Evolutionary conservation across 176 grass and related monocot species (phyloP).

Genomic region (Luzula sylvatica): DNA sequence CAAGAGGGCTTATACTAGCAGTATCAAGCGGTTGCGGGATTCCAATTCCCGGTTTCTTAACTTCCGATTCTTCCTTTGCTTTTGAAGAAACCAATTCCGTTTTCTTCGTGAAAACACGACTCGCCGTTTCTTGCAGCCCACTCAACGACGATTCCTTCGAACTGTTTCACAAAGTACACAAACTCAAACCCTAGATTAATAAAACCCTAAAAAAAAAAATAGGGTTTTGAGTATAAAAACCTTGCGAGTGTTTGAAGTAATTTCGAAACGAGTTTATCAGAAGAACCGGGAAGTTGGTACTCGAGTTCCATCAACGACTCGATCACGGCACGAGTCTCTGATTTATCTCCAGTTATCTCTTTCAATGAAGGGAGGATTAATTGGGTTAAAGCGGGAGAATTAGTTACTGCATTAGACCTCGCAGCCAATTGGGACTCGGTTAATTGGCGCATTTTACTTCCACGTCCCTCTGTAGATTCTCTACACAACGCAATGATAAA

Average conservation of each 20-base stretch:
- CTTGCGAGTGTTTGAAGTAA: constrained; percentile 63
- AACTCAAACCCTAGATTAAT: background rate
- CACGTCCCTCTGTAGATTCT: constrained; percentile 30
- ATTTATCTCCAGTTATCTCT: constrained; percentile 78
- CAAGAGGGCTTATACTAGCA: constrained; percentile 64
- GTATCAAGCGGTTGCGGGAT: constrained; percentile 29
- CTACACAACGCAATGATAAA: constrained; percentile 27
- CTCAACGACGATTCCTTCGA: constrained; percentile 63
- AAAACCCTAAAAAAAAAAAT: constrained; percentile 1
- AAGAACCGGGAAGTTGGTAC: constrained; percentile 73
- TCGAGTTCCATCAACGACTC: constrained; percentile 84
- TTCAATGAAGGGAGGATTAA: constrained; percentile 89
- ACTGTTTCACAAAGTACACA: constrained; percentile 24
- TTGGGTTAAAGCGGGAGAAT: constrained; percentile 62
- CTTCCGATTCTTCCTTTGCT: constrained; percentile 15
- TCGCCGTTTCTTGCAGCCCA: constrained; percentile 50
- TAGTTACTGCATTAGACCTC: constrained; percentile 44
- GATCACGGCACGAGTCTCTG: constrained; percentile 41
- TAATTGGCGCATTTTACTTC: constrained; percentile 38
- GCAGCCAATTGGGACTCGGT: constrained; percentile 36
- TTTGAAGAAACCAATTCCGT: constrained; percentile 15
- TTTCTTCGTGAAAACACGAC: constrained; percentile 49
- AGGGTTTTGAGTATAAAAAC: constrained; percentile 18
- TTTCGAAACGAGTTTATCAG: constrained; percentile 50
- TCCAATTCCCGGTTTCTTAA: constrained; percentile 43